Base-by-base conservation (phyloP, 164 flowering plant genomes). In the Annona cherimola region DNA sequence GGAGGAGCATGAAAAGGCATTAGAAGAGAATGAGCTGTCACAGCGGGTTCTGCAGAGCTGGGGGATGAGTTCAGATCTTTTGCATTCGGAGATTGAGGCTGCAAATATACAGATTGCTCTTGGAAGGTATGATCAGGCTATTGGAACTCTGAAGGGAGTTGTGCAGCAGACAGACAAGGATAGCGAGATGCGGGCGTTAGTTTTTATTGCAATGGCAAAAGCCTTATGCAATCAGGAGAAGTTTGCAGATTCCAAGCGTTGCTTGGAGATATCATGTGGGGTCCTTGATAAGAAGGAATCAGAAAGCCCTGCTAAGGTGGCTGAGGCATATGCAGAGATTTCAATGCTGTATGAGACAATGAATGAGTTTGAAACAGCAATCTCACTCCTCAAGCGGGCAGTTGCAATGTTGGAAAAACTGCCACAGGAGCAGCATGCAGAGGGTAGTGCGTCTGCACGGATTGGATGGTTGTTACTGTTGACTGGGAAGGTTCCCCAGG, bases 51-150 rank as follows among this genome's bases (percentile, higher is more conserved):
- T 92, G 72, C 92, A 86, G 86, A 89, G 81, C 20, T 89, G 94
- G 95, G 96, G 91, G 16, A 78, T 83, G 59, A 75, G 73, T 71
- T 80, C 89, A 35, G 97, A 94, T 68, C 78, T 92, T 78, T 79
- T 94, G 70, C 88, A 81, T n/a, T 89, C 94, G 0, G 97, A 92
- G 77, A 85, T 90, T 59, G 97, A 92, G 76, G 89, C 97, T 76
- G 90, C 97, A 2, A 90, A 94, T 77, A 89, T 92, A 84, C 87
- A 87, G 76, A 89, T 94, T 80, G 93, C 98, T 1, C 67, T 92
- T 76, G 94, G 97, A 42, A 90, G 79, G 79, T 83, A 73, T 75
- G 89, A 91, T 39, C 85, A 86, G 57, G 98, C 98, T 3, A 84
- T 94, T 66, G 68, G 82, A 65, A 86, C 84, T 72, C 79, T 94